Evolutionary conservation across 2,329 filamentous ascomycete genomes (phyloP).

Genomic region (Claviceps digitariae): DNA sequence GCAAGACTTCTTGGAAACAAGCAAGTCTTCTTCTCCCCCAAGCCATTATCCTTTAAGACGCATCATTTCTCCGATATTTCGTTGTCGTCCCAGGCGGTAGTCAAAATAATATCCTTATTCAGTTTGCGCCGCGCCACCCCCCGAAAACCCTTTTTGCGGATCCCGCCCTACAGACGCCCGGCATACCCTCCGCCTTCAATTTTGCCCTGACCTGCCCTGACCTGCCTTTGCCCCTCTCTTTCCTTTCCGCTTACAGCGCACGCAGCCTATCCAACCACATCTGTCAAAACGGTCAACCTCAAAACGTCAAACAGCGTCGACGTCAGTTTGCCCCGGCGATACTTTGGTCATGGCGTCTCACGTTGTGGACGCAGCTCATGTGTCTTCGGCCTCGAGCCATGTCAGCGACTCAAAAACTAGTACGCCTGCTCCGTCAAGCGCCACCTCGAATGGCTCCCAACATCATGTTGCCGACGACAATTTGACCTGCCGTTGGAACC

Average conservation of each 20-base stretch:
- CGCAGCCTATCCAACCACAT: neutral
- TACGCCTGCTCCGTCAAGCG: slow-evolving; percentile 37
- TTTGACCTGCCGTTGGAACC: slow-evolving; percentile 47
- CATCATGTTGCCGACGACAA: slow-evolving; percentile 34
- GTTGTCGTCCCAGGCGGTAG: neutral
- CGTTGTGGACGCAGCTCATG: slow-evolving; percentile 12
- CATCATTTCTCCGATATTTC: neutral
- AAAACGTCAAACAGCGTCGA: neutral
- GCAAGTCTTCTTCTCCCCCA: neutral
- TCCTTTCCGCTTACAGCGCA: neutral
- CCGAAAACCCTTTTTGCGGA: neutral
- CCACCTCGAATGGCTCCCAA: slow-evolving; percentile 32
- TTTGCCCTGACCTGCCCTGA: neutral
- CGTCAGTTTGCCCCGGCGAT: slow-evolving; percentile 11
- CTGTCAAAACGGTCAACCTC: neutral
- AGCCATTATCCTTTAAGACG: slow-evolving; percentile 6
- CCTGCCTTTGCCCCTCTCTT: neutral
- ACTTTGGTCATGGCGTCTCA: slow-evolving; percentile 20
- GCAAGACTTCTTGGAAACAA: slow-evolving; percentile 4
- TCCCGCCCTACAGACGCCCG: neutral
- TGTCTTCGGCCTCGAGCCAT: slow-evolving; percentile 10
- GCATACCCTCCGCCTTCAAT: neutral
- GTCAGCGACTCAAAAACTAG: slow-evolving; percentile 37
- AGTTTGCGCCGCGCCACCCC: neutral
- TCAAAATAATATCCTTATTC: neutral